phyloP scores from a whole-genome alignment of 441 rosid genomes.

The Raphanus hybrid region DNA sequence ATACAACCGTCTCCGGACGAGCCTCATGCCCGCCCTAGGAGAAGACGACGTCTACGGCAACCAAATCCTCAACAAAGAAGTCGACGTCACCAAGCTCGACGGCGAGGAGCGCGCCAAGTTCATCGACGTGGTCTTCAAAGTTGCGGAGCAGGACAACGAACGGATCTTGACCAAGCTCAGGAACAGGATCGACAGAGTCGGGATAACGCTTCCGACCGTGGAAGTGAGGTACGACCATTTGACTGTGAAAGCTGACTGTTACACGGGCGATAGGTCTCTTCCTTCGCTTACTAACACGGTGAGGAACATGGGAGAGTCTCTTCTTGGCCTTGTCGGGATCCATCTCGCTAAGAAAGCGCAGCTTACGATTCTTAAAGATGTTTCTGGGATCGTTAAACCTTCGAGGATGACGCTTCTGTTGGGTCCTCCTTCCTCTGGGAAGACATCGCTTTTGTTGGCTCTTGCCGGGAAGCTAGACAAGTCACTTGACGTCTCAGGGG shows the following conservation, averaged over 20 bases:
- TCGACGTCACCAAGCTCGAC: constrained; percentile 76
- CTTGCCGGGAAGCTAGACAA: constrained; percentile 79
- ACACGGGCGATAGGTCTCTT: constrained; percentile 61
- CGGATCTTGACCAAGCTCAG: constrained; percentile 63
- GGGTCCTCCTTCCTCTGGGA: constrained; percentile 93
- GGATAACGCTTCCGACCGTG: constrained; percentile 65
- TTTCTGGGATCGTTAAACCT: constrained; percentile 67
- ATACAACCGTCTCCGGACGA: constrained; percentile 68
- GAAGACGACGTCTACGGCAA: constrained; percentile 51
- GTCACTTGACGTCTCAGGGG: constrained; percentile 57
- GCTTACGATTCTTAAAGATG: constrained; percentile 71
- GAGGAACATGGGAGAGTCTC: constrained; percentile 66
- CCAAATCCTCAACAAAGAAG: constrained; percentile 44
- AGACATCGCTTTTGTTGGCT: constrained; percentile 79
- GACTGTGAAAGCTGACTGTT: constrained; percentile 53
- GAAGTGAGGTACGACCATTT: constrained; percentile 57
- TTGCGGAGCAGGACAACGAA: constrained; percentile 78
- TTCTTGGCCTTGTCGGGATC: constrained; percentile 56
- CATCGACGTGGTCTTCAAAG: constrained; percentile 64
- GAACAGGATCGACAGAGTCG: constrained; percentile 68
- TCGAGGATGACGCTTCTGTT: constrained; percentile 79
- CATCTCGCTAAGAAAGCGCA: constrained; percentile 59
- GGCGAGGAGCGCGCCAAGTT: constrained; percentile 60
- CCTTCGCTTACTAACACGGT: constrained; percentile 64
- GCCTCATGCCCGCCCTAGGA: constrained; percentile 52